phyloP scores from a whole-genome alignment of 768 basidiomycete species.

The Russula emetica region DNA sequence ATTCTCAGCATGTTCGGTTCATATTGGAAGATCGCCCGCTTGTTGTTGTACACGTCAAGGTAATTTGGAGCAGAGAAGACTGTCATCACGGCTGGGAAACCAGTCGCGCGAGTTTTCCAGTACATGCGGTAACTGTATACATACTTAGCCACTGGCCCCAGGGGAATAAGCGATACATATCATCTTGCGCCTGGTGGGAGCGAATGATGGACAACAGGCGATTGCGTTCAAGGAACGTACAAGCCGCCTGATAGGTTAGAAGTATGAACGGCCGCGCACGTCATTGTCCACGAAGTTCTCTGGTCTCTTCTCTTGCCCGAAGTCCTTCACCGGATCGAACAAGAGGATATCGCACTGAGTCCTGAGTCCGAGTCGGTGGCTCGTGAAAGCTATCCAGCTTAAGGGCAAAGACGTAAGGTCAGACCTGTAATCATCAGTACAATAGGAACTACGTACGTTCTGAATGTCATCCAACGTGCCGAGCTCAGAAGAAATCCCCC shows the following conservation, averaged over 20 bases:
- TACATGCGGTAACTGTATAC: slow-evolving; percentile 90
- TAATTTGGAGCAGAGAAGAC: slow-evolving; percentile 99
- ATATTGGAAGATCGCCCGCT: slow-evolving; percentile 97
- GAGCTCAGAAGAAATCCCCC: slow-evolving; percentile 91
- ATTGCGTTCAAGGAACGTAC: no score
- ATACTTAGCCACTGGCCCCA: no score
- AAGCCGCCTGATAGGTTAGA: no score
- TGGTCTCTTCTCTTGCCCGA: slow-evolving; percentile 85
- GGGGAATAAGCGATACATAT: no score
- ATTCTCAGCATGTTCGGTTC: slow-evolving; percentile 99
- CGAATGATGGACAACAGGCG: no score
- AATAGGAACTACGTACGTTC: slow-evolving; percentile 46
- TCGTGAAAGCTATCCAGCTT: slow-evolving; percentile 98
- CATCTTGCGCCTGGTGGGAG: no score
- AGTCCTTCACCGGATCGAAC: slow-evolving; percentile 97
- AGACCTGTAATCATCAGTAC: neutral
- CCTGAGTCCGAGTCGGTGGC: no score
- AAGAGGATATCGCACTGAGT: slow-evolving; percentile 99
- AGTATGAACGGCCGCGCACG: no score
- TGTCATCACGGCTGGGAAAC: slow-evolving; percentile 99
- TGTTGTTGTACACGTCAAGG: slow-evolving; percentile 98
- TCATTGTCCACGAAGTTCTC: no score
- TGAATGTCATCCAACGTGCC: slow-evolving; percentile 94
- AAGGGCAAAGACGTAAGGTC: neutral
- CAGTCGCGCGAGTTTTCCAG: slow-evolving; percentile 95